A percentile compares a stretch with the other conserved stretches of the same genome.
phyloP scores from a whole-genome alignment of 1,139 yeast genomes.

The Scheffersomyces cryptocercus region DNA sequence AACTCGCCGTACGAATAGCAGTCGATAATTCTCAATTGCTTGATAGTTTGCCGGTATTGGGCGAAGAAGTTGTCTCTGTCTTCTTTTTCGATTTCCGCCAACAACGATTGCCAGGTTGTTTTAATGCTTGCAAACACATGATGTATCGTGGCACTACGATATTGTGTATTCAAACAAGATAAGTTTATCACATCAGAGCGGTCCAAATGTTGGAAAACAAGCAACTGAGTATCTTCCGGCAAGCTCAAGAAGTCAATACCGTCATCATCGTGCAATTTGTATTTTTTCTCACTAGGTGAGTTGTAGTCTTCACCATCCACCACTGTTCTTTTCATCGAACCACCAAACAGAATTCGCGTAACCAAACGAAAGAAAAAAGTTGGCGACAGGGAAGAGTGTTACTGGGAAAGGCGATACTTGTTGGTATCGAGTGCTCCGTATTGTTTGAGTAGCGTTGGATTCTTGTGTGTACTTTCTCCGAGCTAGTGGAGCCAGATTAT shows the following conservation, averaged over 20 bases:
- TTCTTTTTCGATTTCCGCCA: constrained; percentile 4
- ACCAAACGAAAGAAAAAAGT: too few relatives aligned
- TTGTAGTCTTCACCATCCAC: too few relatives aligned
- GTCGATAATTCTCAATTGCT: constrained; percentile 31
- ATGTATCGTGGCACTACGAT: constrained; percentile 20
- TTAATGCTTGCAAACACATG: constrained; percentile 27
- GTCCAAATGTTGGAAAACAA: constrained; percentile 19
- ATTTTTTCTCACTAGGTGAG: too few relatives aligned
- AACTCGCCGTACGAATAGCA: constrained; percentile 44
- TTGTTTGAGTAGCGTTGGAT: too few relatives aligned
- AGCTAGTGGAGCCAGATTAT: too few relatives aligned
- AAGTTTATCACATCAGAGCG: constrained; percentile 26
- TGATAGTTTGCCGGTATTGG: constrained; percentile 11
- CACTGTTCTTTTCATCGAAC: too few relatives aligned
- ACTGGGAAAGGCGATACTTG: too few relatives aligned
- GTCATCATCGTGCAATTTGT: neutral
- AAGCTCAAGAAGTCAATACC: constrained; percentile 15
- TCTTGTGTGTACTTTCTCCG: too few relatives aligned
- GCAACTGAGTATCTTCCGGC: constrained; percentile 29
- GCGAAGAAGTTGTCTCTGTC: constrained; percentile 6
- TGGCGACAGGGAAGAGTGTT: too few relatives aligned
- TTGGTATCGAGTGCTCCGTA: too few relatives aligned
- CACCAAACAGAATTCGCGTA: too few relatives aligned
- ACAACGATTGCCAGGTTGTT: constrained; percentile 32
- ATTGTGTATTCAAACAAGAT: constrained; percentile 19